phyloP scores from a whole-genome alignment of 176 grass and related monocot species.

The Alopecurus myosuroides region DNA sequence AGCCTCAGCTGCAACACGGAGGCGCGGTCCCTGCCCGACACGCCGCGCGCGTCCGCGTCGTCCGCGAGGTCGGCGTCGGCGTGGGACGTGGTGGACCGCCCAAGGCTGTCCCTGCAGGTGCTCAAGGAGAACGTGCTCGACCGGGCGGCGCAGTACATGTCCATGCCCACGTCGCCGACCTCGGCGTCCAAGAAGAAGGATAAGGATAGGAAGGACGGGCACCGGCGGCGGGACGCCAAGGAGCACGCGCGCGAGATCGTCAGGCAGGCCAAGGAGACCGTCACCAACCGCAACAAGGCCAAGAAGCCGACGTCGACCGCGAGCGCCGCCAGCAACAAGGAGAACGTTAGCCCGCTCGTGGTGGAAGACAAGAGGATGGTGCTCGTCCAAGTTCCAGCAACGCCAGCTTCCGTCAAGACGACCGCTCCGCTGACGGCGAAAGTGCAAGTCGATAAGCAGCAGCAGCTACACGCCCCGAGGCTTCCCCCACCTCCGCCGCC shows the following conservation, averaged over 20 bases:
- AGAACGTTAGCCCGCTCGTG: not conserved
- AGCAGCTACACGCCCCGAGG: slow-evolving; percentile 20
- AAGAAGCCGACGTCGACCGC: not conserved
- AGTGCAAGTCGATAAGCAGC: not conserved
- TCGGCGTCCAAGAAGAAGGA: slow-evolving; percentile 12
- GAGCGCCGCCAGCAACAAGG: not conserved
- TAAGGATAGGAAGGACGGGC: not conserved
- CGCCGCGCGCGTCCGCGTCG: slow-evolving; percentile 57
- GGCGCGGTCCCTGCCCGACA: slow-evolving; percentile 55
- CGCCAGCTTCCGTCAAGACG: not conserved
- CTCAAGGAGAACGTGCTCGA: slow-evolving; percentile 43
- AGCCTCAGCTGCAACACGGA: slow-evolving; percentile 62
- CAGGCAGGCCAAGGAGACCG: slow-evolving; percentile 66
- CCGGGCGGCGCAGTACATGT: slow-evolving; percentile 39
- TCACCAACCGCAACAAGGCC: slow-evolving; percentile 44
- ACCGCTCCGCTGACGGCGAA: not conserved
- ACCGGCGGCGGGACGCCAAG: slow-evolving; percentile 23
- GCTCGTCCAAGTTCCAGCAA: not conserved
- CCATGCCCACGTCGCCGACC: slow-evolving; percentile 57
- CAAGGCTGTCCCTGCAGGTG: slow-evolving; percentile 59
- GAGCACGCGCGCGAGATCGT: slow-evolving; percentile 57
- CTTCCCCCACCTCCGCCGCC: slow-evolving; percentile 20
- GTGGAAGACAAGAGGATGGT: slow-evolving; percentile 9
- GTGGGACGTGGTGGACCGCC: slow-evolving; percentile 36
- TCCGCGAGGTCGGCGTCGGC: slow-evolving; percentile 18